A percentile compares a stretch with the other conserved stretches of the same genome.
phyloP scores from a whole-genome alignment of 176 grass and related monocot species.

The Aegilops longissima region DNA sequence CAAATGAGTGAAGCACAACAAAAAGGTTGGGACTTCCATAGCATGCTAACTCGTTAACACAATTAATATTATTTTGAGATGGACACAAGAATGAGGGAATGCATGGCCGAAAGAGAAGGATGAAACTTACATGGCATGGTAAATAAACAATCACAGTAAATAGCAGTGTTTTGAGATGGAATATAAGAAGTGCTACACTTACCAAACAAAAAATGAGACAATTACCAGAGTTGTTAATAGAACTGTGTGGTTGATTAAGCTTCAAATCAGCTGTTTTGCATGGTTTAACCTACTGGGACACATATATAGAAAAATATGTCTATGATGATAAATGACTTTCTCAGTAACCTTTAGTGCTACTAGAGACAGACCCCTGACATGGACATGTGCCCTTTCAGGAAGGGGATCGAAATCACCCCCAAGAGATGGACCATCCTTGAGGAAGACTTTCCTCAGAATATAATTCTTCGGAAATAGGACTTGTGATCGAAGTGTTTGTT shows the following conservation, averaged over 20 bases:
- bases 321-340: not conserved
- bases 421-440: constrained; percentile 89
- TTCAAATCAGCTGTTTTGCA: not conserved
- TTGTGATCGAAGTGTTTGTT: constrained; percentile 46
- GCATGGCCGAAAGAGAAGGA: not conserved
- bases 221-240: not conserved
- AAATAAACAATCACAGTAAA: not conserved
- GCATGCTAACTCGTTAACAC: constrained; percentile 18
- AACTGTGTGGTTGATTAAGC: not conserved
- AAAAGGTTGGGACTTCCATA: not conserved
- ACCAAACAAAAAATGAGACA: not conserved
- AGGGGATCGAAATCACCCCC: constrained; percentile 66
- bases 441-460: constrained; percentile 76
- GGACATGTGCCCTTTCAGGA: constrained; percentile 28
- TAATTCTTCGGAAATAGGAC: constrained; percentile 79
- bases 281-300: constrained; percentile 14
- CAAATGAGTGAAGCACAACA: not conserved
- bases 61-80: not conserved
- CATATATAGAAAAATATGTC: constrained; percentile 1
- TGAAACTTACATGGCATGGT: constrained; percentile 6
- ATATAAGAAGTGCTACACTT: not conserved
- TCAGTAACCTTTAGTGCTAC: not conserved
- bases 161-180: not conserved
- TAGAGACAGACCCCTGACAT: constrained; percentile 47
- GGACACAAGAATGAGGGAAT: not conserved